Conservation (phyloP, 495 filamentous ascomycete species). For the Penicillium angulare region DNA sequence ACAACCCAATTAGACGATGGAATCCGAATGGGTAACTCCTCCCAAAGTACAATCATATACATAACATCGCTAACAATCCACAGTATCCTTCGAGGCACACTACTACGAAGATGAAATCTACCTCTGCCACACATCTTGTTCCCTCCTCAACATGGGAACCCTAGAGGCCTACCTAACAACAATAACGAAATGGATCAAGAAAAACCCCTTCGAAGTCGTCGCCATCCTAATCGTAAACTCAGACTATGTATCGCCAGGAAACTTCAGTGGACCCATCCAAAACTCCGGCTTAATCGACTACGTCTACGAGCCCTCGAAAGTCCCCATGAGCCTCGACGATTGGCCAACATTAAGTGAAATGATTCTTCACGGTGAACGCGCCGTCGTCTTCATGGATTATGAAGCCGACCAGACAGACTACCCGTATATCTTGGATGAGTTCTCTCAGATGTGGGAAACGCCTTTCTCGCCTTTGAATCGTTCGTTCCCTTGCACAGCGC, state of each 20-base stretch:
- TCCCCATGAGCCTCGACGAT: conserved; percentile 67
- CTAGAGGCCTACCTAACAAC: conserved; percentile 69
- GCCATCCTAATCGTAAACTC: conserved; percentile 85
- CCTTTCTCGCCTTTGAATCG: conserved; percentile 60
- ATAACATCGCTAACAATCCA: background rate
- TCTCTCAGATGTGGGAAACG: conserved; percentile 66
- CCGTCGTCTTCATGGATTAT: conserved; percentile 76
- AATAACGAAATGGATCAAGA: conserved; percentile 70
- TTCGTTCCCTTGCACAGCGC: conserved; percentile 57
- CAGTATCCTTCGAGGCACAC: conserved; percentile 83
- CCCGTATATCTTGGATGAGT: conserved; percentile 67
- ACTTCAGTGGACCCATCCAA: conserved; percentile 62
- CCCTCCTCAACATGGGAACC: conserved; percentile 74
- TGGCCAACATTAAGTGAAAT: conserved; percentile 84
- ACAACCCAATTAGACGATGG: conserved; percentile 79
- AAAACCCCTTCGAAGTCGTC: conserved; percentile 83
- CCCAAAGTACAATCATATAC: background rate
- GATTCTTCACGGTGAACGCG: conserved; percentile 65
- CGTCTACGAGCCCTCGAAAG: conserved; percentile 66
- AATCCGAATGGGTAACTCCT: conserved; percentile 66
- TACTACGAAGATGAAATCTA: conserved; percentile 59
- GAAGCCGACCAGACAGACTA: conserved; percentile 73
- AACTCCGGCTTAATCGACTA: conserved; percentile 66
- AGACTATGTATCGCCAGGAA: conserved; percentile 62
- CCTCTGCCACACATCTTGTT: conserved; percentile 76